Percentiles rank a stretch among this genome's conserved stretches.
Conservation (phyloP, 2,329 filamentous ascomycete genomes). For the Orbilia blumenaviensis region DNA sequence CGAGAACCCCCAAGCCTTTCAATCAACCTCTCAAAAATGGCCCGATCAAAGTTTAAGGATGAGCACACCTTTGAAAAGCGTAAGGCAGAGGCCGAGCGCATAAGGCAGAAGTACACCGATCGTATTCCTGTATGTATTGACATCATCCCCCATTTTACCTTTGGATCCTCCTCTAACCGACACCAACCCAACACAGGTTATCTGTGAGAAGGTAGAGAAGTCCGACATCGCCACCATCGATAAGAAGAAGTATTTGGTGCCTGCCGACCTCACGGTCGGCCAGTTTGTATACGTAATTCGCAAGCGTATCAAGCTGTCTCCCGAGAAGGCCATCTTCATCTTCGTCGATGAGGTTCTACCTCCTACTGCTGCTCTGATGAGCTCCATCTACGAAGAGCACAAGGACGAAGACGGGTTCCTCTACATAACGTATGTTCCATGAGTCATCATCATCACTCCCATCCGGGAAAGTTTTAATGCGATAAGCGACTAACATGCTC, state of each 20-base stretch:
- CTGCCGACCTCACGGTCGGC: slow-evolving; percentile 95
- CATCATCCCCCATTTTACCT: slow-evolving; percentile 16
- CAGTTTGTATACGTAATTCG: slow-evolving; percentile 99
- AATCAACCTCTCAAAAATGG: slow-evolving; percentile 65
- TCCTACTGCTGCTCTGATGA: slow-evolving; percentile 96
- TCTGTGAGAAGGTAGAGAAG: slow-evolving; percentile 99
- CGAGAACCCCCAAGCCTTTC: slow-evolving; percentile 53
- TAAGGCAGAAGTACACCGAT: slow-evolving; percentile 98
- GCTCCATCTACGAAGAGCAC: slow-evolving; percentile 99
- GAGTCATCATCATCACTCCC: not conserved
- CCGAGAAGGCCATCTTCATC: slow-evolving; percentile 99
- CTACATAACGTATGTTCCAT: slow-evolving; percentile 83
- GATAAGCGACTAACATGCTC: slow-evolving; percentile 57
- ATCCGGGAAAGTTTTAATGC: not conserved
- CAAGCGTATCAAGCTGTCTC: slow-evolving; percentile 99
- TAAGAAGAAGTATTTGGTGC: slow-evolving; percentile 99
- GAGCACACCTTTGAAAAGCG: slow-evolving; percentile 99
- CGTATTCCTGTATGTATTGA: slow-evolving; percentile 85
- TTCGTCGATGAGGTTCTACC: slow-evolving; percentile 98
- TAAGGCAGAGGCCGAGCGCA: slow-evolving; percentile 99
- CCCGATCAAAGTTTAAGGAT: slow-evolving; percentile 99
- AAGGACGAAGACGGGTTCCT: slow-evolving; percentile 83
- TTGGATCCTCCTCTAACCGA: slow-evolving; percentile 55
- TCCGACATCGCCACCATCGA: slow-evolving; percentile 99
- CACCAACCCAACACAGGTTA: slow-evolving; percentile 72